These are phyloP conservation scores for Xylariaceae sp. DNA, from an alignment of 2,329 filamentous ascomycete genomes.

Conservation along the genomic window DNA sequence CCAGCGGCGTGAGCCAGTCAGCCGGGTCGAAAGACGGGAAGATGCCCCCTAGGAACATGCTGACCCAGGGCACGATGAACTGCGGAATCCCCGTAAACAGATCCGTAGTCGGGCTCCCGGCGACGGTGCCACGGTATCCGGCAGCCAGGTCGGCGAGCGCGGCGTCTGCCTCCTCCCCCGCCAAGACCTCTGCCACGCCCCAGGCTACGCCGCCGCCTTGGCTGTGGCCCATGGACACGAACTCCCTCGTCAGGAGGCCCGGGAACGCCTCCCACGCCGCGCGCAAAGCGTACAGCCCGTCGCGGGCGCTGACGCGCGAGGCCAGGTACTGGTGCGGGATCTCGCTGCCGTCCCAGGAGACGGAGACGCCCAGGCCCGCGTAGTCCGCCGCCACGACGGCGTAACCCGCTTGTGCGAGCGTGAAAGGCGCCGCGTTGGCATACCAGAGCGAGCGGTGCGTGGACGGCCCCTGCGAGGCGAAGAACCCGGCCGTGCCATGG, in stretches of 20 bases:
- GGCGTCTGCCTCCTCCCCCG: constrained; percentile 20
- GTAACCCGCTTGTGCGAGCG: constrained; percentile 49
- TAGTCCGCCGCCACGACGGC: constrained; percentile 53
- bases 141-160: background rate
- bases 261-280: constrained; percentile 52
- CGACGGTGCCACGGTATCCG: constrained; percentile 13
- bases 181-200: constrained; percentile 32
- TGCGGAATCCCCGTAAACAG: background rate
- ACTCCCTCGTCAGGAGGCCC: constrained; percentile 41
- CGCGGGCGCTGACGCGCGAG: constrained; percentile 47
- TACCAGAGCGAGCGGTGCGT: constrained; percentile 49
- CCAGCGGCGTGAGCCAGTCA: constrained; percentile 38
- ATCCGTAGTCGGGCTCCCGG: constrained; percentile 11
- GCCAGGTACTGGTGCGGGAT: constrained; percentile 51
- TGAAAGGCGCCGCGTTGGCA: constrained; percentile 46
- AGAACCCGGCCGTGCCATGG: constrained; percentile 52
- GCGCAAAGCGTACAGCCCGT: constrained; percentile 49
- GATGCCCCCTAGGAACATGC: constrained; percentile 30
- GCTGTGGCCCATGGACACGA: constrained; percentile 39
- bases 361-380: constrained; percentile 50
- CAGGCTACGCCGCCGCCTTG: constrained; percentile 42
- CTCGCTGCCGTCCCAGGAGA: constrained; percentile 39
- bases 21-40: constrained; percentile 37
- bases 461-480: constrained; percentile 47
- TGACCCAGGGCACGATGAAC: constrained; percentile 29